phyloP scores from a whole-genome alignment of 371 early-diverging fungal genomes.

The Circinella umbellata region DNA sequence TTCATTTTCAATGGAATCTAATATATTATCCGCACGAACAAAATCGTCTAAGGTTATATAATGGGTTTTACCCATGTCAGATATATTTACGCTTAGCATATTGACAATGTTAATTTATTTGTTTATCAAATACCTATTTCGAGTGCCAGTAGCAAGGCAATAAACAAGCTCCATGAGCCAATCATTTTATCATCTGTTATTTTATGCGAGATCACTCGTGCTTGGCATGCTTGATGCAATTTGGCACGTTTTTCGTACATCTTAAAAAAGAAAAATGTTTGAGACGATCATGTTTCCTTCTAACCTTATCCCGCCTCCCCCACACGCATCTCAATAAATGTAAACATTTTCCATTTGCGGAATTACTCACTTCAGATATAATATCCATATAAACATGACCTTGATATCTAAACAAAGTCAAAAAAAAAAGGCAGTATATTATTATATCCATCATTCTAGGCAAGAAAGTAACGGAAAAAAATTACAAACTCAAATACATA shows the following conservation, averaged over 20 bases:
- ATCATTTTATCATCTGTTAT: background rate
- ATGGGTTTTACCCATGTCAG: too few relatives aligned
- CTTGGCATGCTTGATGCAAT: background rate
- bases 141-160: slow-evolving; percentile 27
- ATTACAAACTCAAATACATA: background rate
- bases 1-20: background rate
- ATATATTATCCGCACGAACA: slow-evolving; percentile 27
- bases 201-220: slow-evolving; percentile 7
- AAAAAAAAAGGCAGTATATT: too few relatives aligned
- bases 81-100: too few relatives aligned
- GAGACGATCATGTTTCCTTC: too few relatives aligned
- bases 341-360: too few relatives aligned
- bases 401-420: background rate
- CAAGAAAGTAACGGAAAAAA: too few relatives aligned
- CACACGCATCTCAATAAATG: too few relatives aligned
- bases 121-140: slow-evolving; percentile 31
- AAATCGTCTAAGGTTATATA: slow-evolving; percentile 27
- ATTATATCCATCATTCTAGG: background rate
- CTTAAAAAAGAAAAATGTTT: background rate
- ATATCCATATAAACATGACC: background rate
- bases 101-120: too few relatives aligned
- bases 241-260: slow-evolving; percentile 1
- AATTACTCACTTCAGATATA: background rate
- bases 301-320: too few relatives aligned
- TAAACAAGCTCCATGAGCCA: slow-evolving; percentile 22